Conservation (phyloP, 1,139 yeast species). For the Kodamaea derodonti region DNA sequence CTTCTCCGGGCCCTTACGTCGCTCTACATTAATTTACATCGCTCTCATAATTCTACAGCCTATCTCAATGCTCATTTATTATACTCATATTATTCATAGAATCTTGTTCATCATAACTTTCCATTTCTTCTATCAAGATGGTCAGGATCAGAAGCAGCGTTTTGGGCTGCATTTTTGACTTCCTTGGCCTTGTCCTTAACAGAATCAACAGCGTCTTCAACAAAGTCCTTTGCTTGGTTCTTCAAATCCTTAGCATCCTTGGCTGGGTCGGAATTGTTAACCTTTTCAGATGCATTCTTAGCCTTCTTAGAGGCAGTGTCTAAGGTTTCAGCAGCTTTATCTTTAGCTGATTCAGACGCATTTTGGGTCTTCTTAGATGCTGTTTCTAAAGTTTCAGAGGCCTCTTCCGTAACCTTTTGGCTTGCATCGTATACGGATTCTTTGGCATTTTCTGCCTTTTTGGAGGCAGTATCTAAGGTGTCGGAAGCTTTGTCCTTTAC, state of each 20-base stretch:
- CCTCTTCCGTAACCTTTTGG: conserved; percentile 6
- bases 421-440: conserved; percentile 5
- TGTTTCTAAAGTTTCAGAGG: conserved; percentile 1
- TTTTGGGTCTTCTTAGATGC: conserved; percentile 5
- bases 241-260: conserved; percentile 1
- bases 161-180: conserved; percentile 1
- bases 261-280: background rate
- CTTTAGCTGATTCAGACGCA: conserved; percentile 1
- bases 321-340: background rate
- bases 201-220: conserved; percentile 2
- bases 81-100: too few relatives aligned
- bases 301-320: background rate
- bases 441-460: background rate
- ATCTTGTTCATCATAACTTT: too few relatives aligned
- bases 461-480: background rate
- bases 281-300: conserved; percentile 1
- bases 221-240: conserved; percentile 5
- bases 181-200: conserved; percentile 7
- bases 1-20: too few relatives aligned
- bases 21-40: too few relatives aligned
- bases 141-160: conserved; percentile 2
- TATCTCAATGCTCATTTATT: too few relatives aligned
- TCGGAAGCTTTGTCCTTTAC: conserved; percentile 1
- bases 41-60: too few relatives aligned
- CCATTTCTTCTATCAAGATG: background rate